phyloP scores from a whole-genome alignment of 2,329 filamentous ascomycete species.

The Colletotrichum lini region DNA sequence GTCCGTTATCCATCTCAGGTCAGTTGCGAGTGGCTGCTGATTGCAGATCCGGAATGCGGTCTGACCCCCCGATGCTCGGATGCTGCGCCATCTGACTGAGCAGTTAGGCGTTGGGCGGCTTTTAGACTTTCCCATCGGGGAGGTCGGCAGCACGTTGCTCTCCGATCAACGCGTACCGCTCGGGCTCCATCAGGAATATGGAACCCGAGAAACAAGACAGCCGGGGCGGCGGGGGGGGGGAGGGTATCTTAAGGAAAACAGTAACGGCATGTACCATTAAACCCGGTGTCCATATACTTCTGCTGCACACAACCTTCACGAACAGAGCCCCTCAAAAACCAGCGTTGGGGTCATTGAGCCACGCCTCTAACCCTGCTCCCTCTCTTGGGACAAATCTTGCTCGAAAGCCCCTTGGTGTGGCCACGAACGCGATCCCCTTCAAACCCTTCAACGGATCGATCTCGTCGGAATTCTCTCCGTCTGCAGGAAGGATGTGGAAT shows the following conservation, averaged over 20 bases:
- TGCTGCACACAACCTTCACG: neutral
- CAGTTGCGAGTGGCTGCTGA: slow-evolving; percentile 7
- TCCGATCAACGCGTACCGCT: no score
- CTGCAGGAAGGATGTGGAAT: slow-evolving; percentile 57
- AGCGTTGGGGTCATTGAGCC: slow-evolving; percentile 6
- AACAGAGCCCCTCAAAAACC: neutral
- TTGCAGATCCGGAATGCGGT: neutral
- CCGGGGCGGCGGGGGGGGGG: no score
- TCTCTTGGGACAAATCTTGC: slow-evolving; percentile 42
- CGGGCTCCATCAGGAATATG: no score
- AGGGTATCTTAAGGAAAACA: neutral
- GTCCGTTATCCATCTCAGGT: neutral
- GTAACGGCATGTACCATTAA: neutral
- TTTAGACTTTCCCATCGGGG: neutral
- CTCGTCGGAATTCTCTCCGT: slow-evolving; percentile 29
- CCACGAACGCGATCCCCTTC: slow-evolving; percentile 34
- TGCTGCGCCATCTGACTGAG: neutral
- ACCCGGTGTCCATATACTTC: no score
- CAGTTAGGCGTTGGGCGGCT: neutral
- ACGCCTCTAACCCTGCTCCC: slow-evolving; percentile 11
- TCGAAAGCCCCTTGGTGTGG: slow-evolving; percentile 37
- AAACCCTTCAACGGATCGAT: slow-evolving; percentile 51
- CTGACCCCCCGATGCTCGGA: slow-evolving; percentile 21
- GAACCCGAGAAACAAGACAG: no score
- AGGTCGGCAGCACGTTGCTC: neutral